Evolutionary conservation across 179 eudicot species (phyloP).

Genomic region (Beta lomatogona): DNA sequence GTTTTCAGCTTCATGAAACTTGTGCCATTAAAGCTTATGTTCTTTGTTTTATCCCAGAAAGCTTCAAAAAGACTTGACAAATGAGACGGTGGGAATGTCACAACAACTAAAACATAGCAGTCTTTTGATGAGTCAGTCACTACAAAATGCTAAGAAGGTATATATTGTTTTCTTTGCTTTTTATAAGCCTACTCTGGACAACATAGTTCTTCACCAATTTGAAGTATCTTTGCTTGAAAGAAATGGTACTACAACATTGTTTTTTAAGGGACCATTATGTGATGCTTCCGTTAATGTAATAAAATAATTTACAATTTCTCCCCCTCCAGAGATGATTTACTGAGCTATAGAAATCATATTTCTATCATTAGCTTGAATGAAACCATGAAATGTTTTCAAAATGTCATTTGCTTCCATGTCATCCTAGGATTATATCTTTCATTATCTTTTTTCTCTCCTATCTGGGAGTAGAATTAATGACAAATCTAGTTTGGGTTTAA

Average conservation of each 20-base stretch:
- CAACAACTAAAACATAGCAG: conserved; percentile 88
- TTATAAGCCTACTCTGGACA: background rate
- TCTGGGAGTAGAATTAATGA: too few species aligned
- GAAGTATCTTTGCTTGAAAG: background rate
- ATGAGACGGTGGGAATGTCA: conserved; percentile 92
- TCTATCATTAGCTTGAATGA: too few species aligned
- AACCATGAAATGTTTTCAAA: too few species aligned
- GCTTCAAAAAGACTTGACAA: conserved; percentile 95
- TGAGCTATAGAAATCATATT: too few species aligned
- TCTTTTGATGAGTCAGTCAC: conserved; percentile 72
- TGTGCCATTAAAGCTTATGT: background rate
- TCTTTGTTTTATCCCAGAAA: conserved; percentile 46
- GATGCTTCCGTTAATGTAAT: background rate
- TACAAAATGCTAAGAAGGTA: conserved; percentile 84
- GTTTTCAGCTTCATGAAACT: background rate
- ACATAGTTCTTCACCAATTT: background rate
- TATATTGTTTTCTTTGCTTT: conserved; percentile 15
- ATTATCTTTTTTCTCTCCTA: too few species aligned
- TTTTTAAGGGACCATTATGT: background rate
- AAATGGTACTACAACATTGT: background rate
- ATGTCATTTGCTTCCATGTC: too few species aligned
- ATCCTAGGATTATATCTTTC: too few species aligned
- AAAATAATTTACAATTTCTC: too few species aligned
- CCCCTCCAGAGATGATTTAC: too few species aligned
- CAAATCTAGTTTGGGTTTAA: too few species aligned